These are phyloP conservation scores for Ziziphus jujuba DNA, from an alignment of 306 rosid genomes.

Conservation along the genomic window DNA sequence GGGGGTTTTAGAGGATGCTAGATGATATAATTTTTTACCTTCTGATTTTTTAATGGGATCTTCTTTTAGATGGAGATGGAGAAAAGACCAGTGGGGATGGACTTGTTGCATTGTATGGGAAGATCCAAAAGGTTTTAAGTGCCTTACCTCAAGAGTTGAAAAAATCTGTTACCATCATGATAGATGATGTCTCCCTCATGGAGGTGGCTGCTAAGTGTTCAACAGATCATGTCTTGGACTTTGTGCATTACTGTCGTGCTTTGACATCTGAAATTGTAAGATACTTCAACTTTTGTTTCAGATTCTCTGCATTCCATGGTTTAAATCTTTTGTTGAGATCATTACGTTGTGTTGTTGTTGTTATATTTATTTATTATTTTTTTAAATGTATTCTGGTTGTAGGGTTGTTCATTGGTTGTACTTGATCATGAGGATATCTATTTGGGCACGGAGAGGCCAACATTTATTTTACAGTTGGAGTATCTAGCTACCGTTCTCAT, in stretches of 20 bases:
- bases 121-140: constrained; percentile 51
- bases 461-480: constrained; percentile 71
- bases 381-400: constrained; percentile 29
- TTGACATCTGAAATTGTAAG: constrained; percentile 79
- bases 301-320: constrained; percentile 1
- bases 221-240: constrained; percentile 71
- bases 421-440: constrained; percentile 81
- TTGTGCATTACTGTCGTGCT: constrained; percentile 82
- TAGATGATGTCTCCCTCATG: constrained; percentile 78
- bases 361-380: no score
- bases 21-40: background rate
- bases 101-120: constrained; percentile 62
- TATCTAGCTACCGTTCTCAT: constrained; percentile 75
- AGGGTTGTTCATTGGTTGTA: constrained; percentile 76
- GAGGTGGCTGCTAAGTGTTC: constrained; percentile 87
- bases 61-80: constrained; percentile 36
- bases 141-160: constrained; percentile 47
- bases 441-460: constrained; percentile 53
- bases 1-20: background rate
- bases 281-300: constrained; percentile 4
- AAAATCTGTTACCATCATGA: constrained; percentile 50
- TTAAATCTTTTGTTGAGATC: constrained; percentile 11
- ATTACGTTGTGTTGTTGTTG: constrained; percentile 15
- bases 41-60: background rate
- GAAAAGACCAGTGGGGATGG: constrained; percentile 41